phyloP scores from a whole-genome alignment of 1,284 basidiomycete genomes.

The Heterobasidion annosum region DNA sequence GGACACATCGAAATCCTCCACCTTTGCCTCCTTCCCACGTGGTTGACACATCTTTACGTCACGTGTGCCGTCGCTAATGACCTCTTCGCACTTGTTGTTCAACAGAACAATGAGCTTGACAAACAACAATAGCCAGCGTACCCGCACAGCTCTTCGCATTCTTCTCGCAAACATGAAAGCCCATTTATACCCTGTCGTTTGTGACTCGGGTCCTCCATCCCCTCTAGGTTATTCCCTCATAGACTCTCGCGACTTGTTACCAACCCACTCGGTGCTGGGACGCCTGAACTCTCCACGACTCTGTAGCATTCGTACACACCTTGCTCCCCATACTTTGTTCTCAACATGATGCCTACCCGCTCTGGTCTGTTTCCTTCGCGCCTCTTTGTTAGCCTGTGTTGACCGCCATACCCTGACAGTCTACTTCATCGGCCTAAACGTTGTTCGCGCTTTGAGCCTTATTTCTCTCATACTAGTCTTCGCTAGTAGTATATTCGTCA shows the following conservation, averaged over 20 bases:
- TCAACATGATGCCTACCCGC: constrained; percentile 25
- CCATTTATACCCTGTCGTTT: neutral
- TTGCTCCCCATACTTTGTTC: neutral
- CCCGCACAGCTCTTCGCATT: too few relatives aligned
- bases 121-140: too few relatives aligned
- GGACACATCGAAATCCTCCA: neutral
- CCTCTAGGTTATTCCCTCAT: neutral
- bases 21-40: neutral
- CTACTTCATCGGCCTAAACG: constrained; percentile 75
- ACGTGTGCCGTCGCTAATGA: too few relatives aligned
- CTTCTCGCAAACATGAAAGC: neutral
- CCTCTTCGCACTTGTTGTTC: too few relatives aligned
- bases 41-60: neutral
- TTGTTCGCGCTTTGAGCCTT: constrained; percentile 70
- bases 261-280: constrained; percentile 10
- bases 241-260: neutral
- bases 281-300: constrained; percentile 8
- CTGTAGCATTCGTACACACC: neutral
- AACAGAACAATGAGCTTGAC: too few relatives aligned
- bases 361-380: constrained; percentile 24
- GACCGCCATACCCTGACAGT: constrained; percentile 26
- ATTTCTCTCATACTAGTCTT: constrained; percentile 74
- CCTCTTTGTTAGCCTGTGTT: neutral
- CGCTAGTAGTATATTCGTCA: constrained; percentile 72
- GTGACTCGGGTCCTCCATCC: neutral